phyloP scores from a whole-genome alignment of 345 rosid genomes.

The Gossypium sturtianum region DNA sequence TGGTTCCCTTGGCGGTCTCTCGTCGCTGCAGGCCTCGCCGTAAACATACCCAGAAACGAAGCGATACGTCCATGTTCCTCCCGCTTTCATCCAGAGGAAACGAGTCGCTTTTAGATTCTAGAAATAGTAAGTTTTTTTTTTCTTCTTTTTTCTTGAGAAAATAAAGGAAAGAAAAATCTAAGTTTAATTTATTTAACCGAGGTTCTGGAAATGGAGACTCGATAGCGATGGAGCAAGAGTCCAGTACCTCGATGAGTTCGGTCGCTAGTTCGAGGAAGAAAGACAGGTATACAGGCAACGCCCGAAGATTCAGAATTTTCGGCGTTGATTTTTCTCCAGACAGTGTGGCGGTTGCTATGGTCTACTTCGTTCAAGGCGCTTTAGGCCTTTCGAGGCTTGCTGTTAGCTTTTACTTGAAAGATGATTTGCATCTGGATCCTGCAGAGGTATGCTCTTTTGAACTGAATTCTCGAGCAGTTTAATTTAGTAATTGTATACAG shows the following conservation, averaged over 20 bases:
- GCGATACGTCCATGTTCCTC: slow-evolving; percentile 30
- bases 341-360: slow-evolving; percentile 92
- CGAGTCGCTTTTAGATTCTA: slow-evolving; percentile 36
- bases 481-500: not conserved
- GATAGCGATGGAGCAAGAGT: slow-evolving; percentile 35
- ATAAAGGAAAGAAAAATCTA: not conserved
- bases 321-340: slow-evolving; percentile 93
- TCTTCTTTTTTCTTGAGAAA: not conserved
- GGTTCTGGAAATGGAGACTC: slow-evolving; percentile 57
- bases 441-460: slow-evolving; percentile 62
- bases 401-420: slow-evolving; percentile 87
- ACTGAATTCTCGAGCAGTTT: not conserved
- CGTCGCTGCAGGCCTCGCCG: slow-evolving; percentile 21
- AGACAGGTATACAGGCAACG: slow-evolving; percentile 25
- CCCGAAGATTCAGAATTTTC: slow-evolving; percentile 30
- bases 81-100: slow-evolving; percentile 32
- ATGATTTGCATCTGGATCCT: slow-evolving; percentile 94
- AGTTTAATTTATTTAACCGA: slow-evolving; percentile 4
- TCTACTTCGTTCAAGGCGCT: slow-evolving; percentile 98
- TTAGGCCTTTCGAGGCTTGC: slow-evolving; percentile 91
- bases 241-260: slow-evolving; percentile 18
- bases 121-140: slow-evolving; percentile 29
- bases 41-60: slow-evolving; percentile 12
- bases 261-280: slow-evolving; percentile 21
- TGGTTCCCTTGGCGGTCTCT: slow-evolving; percentile 5